phyloP scores from a whole-genome alignment of 1,139 yeast species.

The Candida gigantensis region DNA sequence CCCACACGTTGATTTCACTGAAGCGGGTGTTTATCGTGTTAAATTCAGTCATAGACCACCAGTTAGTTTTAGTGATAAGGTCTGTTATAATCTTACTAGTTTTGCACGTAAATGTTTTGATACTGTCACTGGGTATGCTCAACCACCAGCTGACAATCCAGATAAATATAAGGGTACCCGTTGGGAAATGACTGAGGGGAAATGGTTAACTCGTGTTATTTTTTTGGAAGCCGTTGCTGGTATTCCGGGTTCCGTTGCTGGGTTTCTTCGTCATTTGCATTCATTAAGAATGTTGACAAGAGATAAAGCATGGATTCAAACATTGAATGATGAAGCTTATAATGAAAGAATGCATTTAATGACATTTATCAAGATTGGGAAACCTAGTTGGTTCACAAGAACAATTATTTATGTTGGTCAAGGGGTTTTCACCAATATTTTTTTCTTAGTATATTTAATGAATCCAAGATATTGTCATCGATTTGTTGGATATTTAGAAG shows the following conservation, averaged over 20 bases:
- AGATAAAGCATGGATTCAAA: slow-evolving; percentile 78
- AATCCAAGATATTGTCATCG: slow-evolving; percentile 71
- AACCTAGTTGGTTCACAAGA: slow-evolving; percentile 64
- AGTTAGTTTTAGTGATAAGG: slow-evolving; percentile 45
- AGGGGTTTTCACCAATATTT: slow-evolving; percentile 68
- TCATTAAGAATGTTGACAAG: slow-evolving; percentile 60
- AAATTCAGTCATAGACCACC: slow-evolving; percentile 57
- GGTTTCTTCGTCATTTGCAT: slow-evolving; percentile 65
- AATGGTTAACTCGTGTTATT: slow-evolving; percentile 69
- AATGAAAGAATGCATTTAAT: slow-evolving; percentile 78
- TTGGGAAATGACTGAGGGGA: slow-evolving; percentile 58
- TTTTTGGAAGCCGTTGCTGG: slow-evolving; percentile 77
- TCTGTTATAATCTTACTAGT: slow-evolving; percentile 51
- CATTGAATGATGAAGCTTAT: slow-evolving; percentile 73
- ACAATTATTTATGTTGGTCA: slow-evolving; percentile 63
- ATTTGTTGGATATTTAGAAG: slow-evolving; percentile 78
- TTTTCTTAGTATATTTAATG: slow-evolving; percentile 60
- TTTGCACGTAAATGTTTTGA: slow-evolving; percentile 56
- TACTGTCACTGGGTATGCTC: slow-evolving; percentile 64
- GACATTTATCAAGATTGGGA: slow-evolving; percentile 65
- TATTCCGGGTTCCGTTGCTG: slow-evolving; percentile 79
- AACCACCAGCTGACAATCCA: slow-evolving; percentile 37
- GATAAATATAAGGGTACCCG: slow-evolving; percentile 46
- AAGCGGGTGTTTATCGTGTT: slow-evolving; percentile 49
- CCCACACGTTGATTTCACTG: slow-evolving; percentile 55